Conservation (phyloP, 208 protist genomes). For the Leishmania martiniquensis region DNA sequence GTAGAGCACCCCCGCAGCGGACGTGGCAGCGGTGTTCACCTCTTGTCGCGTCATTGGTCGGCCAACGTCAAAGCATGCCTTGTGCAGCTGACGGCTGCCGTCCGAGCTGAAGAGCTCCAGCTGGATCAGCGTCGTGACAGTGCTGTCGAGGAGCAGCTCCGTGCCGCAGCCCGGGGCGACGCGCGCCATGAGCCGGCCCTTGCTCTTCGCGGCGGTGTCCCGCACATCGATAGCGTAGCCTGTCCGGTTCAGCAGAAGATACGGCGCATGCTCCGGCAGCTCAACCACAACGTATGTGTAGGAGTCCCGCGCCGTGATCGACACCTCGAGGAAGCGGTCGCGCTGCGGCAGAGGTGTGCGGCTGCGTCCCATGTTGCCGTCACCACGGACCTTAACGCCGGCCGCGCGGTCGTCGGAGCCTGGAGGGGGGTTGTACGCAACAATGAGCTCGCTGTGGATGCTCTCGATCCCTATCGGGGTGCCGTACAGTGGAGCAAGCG, state of each 20-base stretch:
- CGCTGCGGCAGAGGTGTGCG: slow-evolving; percentile 9
- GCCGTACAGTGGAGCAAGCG: slow-evolving; percentile 53
- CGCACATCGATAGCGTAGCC: slow-evolving; percentile 41
- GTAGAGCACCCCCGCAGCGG: slow-evolving; percentile 44
- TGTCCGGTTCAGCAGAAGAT: slow-evolving; percentile 81
- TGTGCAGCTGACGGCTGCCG: slow-evolving; percentile 10
- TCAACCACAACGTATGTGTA: slow-evolving; percentile 89
- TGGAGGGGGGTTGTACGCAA: slow-evolving; percentile 50
- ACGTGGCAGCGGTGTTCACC: slow-evolving; percentile 26
- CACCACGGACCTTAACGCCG: not conserved
- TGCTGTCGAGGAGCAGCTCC: slow-evolving; percentile 55
- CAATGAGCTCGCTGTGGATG: slow-evolving; percentile 65
- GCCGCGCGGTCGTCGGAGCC: slow-evolving; percentile 1
- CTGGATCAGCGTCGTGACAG: slow-evolving; percentile 39
- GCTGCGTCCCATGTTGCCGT: not conserved
- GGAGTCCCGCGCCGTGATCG: slow-evolving; percentile 55
- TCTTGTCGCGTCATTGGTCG: slow-evolving; percentile 35
- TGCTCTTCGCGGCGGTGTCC: slow-evolving; percentile 45
- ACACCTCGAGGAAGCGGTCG: slow-evolving; percentile 73
- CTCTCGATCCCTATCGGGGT: slow-evolving; percentile 78
- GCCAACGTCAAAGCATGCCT: slow-evolving; percentile 36
- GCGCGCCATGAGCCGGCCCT: slow-evolving; percentile 58
- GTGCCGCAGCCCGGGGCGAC: slow-evolving; percentile 53
- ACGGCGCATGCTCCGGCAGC: slow-evolving; percentile 57
- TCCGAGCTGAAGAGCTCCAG: slow-evolving; percentile 24